Percentiles rank a stretch among this genome's conserved stretches.
These are phyloP conservation scores for Verbascum thapsus DNA, from an alignment of 257 asterid genomes.

Conservation along the genomic window DNA sequence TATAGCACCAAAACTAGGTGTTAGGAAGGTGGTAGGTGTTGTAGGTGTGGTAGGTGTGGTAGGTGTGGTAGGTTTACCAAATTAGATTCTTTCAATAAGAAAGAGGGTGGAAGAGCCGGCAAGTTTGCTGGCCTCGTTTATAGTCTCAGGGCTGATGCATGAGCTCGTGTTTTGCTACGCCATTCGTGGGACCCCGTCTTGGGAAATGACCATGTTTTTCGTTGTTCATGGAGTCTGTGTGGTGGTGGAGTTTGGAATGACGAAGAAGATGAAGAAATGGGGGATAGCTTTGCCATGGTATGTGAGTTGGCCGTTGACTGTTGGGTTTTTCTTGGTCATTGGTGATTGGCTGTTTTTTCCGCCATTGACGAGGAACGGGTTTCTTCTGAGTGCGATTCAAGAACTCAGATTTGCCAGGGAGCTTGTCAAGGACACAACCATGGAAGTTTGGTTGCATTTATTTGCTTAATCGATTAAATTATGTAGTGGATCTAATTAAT, in stretches of 20 bases:
- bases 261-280: conserved; percentile 33
- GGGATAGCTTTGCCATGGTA: conserved; percentile 39
- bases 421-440: conserved; percentile 21
- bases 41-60: conserved; percentile 44
- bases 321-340: conserved; percentile 43
- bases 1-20: no score
- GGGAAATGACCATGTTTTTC: conserved; percentile 71
- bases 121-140: conserved; percentile 49
- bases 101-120: no score
- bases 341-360: conserved; percentile 50
- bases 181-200: conserved; percentile 46
- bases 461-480: no score
- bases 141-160: conserved; percentile 67
- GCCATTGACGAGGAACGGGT: conserved; percentile 45
- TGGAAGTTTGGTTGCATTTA: conserved; percentile 5
- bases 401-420: conserved; percentile 30
- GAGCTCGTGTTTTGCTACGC: conserved; percentile 56
- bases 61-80: no score
- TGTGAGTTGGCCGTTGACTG: conserved; percentile 36
- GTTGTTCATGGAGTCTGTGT: conserved; percentile 58
- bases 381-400: conserved; percentile 31
- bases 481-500: no score
- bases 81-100: no score
- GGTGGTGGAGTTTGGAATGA: conserved; percentile 42
- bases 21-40: no score